Percentiles rank a stretch among this genome's conserved stretches.
These are phyloP conservation scores for Ligustrum vulgare DNA, from an alignment of 257 asterid genomes.

Conservation along the genomic window DNA sequence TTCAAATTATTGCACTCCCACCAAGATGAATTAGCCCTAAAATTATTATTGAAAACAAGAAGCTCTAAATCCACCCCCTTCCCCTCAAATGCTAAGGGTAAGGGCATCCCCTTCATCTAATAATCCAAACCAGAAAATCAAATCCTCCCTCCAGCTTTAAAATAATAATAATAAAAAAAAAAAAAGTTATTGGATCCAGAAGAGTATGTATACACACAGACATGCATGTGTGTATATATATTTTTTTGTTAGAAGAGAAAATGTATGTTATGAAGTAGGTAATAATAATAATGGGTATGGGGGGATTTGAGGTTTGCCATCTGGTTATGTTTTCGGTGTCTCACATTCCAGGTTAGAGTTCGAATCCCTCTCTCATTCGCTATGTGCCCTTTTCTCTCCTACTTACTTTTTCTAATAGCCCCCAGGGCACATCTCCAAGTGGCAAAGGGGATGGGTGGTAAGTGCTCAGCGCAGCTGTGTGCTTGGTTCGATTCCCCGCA, in stretches of 20 bases:
- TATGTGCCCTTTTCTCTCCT: too few species aligned
- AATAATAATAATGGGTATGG: not conserved
- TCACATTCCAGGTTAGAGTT: too few species aligned
- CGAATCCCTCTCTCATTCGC: too few species aligned
- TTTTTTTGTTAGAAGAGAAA: not conserved
- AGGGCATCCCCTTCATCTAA: constrained; percentile 69
- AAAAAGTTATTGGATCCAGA: not conserved
- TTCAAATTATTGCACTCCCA: not conserved
- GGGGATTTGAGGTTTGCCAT: too few species aligned
- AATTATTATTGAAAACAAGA: constrained; percentile 7
- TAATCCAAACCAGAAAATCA: constrained; percentile 19
- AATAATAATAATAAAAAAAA: too few species aligned
- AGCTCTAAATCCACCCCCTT: constrained; percentile 48
- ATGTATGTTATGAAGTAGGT: too few species aligned
- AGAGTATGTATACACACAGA: not conserved
- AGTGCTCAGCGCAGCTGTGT: too few species aligned
- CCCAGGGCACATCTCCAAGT: too few species aligned
- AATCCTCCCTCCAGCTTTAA: constrained; percentile 25
- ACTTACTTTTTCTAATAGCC: too few species aligned
- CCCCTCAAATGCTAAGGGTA: constrained; percentile 61
- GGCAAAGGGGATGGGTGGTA: too few species aligned
- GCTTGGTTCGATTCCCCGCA: too few species aligned
- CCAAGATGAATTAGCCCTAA: constrained; percentile 5
- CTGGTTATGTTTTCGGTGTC: too few species aligned
- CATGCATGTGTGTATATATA: not conserved